Base-by-base conservation (phyloP, 495 filamentous ascomycete species). In the Penicillium argentinense region DNA sequence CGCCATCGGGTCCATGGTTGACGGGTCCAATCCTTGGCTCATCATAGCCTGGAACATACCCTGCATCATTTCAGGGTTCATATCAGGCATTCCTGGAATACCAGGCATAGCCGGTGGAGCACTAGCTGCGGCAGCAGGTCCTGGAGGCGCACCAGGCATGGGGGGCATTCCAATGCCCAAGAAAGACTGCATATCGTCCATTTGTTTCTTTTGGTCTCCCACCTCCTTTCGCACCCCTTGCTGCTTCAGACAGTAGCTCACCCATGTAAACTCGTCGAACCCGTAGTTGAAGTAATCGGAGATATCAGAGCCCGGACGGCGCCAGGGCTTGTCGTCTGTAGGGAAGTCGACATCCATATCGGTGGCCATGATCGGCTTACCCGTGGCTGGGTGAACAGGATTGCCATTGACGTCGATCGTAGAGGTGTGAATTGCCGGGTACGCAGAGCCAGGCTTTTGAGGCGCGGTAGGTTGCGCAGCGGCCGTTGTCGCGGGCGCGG, bases 261-360 rank as follows among this genome's bases (percentile, higher is more conserved):
- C 87, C 93, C 93, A 98, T 12, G 95, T 97, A 64, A 97, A 98
- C 67, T 98, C 93, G 71, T 98, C 93, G 52, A 98, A 98, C 26
- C 95, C 95, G 72, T 97, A 98, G 72, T 98, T 98, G 79, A 98
- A 98, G 67, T 93, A 98, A 66, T 98, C 93, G 19, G 86, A 90
- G 30, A 95, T 79, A 64, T 97, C 93, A 33, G 92, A 86, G n/a
- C 93, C 93, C 7, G 93, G 93, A 47, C 90, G 85, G 21, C 93
- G 84, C 93, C 93, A 98, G 24, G 92, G 93, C 68, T 96, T 97
- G 55, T 90, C 87, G 54, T 88, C 84, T 18, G 72, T 54, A 6
- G 85, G 78, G 26, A 95, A 83, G 66, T 96, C 90, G 75, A 56
- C 83, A 58, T 90, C 87, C 62, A 95, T 79, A 48, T 89, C 85